Evolutionary conservation across 1,284 basidiomycete species (phyloP).

Genomic region (Schizophyllum amplum): DNA sequence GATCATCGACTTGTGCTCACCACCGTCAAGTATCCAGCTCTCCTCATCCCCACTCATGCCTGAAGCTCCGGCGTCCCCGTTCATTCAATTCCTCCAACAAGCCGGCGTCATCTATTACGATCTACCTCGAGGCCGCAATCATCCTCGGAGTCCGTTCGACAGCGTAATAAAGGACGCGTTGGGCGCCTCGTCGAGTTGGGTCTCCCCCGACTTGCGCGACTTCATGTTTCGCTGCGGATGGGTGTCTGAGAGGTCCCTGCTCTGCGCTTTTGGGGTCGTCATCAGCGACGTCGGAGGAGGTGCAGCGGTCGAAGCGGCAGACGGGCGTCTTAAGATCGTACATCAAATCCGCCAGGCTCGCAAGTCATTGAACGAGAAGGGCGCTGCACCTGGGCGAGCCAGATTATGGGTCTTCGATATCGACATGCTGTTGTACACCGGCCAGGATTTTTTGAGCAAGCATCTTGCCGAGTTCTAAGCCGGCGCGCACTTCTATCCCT

Average conservation of each 20-base stretch:
- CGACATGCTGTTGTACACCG: neutral
- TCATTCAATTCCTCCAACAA: neutral
- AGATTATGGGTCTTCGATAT: neutral
- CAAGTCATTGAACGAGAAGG: neutral
- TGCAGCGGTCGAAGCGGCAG: neutral
- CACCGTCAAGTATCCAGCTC: neutral
- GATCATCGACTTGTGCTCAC: neutral
- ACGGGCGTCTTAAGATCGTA: neutral
- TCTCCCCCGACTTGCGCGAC: neutral
- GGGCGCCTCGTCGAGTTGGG: neutral
- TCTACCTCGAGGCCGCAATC: neutral
- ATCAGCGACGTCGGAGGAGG: neutral
- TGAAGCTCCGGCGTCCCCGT: neutral
- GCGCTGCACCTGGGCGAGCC: neutral
- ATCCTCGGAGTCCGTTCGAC: neutral
- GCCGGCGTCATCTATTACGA: neutral
- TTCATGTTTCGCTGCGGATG: neutral
- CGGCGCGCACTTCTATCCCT: no score
- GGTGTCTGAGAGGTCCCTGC: neutral
- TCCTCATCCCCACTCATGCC: neutral
- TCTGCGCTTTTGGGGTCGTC: neutral
- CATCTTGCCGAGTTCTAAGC: neutral
- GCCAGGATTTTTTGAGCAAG: neutral
- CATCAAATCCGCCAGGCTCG: neutral
- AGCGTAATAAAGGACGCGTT: neutral